Evolutionary conservation across 1,139 yeast genomes (phyloP).

Genomic region (Saccharomyces hybrid): DNA sequence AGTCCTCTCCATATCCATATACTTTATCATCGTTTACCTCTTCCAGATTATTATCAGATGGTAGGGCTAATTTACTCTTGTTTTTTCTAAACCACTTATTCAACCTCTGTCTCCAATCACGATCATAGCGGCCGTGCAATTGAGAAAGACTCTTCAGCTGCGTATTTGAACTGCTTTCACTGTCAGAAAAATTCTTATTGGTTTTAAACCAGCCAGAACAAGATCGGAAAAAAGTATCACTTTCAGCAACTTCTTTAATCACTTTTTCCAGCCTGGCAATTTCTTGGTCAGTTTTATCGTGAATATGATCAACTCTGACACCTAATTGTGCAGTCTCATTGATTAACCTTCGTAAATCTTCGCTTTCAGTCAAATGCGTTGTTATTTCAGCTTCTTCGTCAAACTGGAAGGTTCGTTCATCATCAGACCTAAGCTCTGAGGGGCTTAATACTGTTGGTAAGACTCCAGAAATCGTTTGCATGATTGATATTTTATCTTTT

Average conservation of each 20-base stretch:
- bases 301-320: neutral
- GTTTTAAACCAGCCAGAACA: neutral
- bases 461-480: neutral
- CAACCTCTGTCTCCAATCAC: neutral
- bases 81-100: neutral
- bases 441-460: neutral
- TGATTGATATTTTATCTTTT: neutral
- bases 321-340: neutral
- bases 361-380: neutral
- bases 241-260: conserved; percentile 3
- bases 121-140: neutral
- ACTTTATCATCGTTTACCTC: neutral
- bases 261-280: conserved; percentile 6
- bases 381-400: neutral
- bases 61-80: neutral
- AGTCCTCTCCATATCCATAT: too few relatives aligned
- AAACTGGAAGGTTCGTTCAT: neutral
- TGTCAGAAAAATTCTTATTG: neutral
- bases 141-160: neutral
- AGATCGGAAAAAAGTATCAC: neutral
- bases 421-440: neutral
- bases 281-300: conserved; percentile 4
- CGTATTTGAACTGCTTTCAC: neutral
- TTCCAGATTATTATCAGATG: neutral
- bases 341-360: neutral